Evolutionary conservation across 2,329 filamentous ascomycete species (phyloP).

Genomic region (Cordyceps farinosa): DNA sequence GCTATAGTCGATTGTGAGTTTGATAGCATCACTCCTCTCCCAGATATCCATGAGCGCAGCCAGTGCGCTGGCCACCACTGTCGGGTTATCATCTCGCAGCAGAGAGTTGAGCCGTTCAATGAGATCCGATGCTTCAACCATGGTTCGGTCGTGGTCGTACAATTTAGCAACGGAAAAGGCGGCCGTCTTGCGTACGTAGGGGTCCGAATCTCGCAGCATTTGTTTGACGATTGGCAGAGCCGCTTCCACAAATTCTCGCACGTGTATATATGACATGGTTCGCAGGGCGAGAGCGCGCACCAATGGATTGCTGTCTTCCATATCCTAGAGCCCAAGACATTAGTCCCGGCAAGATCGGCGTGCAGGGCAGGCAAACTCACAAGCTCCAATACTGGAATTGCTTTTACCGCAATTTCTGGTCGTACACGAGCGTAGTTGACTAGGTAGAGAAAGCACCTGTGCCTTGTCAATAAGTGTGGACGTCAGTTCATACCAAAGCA

Average conservation of each 20-base stretch:
- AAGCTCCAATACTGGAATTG: slow-evolving; percentile 79
- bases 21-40: slow-evolving; percentile 96
- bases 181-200: slow-evolving; percentile 96
- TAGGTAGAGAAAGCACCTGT: slow-evolving; percentile 93
- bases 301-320: slow-evolving; percentile 88
- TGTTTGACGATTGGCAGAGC: slow-evolving; percentile 80
- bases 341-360: slow-evolving; percentile 12
- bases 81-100: slow-evolving; percentile 93
- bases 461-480: slow-evolving; percentile 17
- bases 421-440: slow-evolving; percentile 97
- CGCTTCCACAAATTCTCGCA: slow-evolving; percentile 90
- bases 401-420: slow-evolving; percentile 89
- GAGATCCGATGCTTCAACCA: slow-evolving; percentile 86
- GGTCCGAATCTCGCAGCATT: slow-evolving; percentile 80
- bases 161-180: slow-evolving; percentile 96
- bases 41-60: slow-evolving; percentile 95
- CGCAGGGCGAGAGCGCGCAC: slow-evolving; percentile 88
- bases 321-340: slow-evolving; percentile 58
- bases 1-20: slow-evolving; percentile 93
- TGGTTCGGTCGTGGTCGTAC: slow-evolving; percentile 89
- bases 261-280: slow-evolving; percentile 97
- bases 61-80: slow-evolving; percentile 90
- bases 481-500: slow-evolving; percentile 12
- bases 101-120: slow-evolving; percentile 89
- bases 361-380: slow-evolving; percentile 43